Evolutionary conservation across 1,284 basidiomycete genomes (phyloP), one percentile per base, ranked within the genome.

Genomic region (Termitomyces sp.): DNA sequence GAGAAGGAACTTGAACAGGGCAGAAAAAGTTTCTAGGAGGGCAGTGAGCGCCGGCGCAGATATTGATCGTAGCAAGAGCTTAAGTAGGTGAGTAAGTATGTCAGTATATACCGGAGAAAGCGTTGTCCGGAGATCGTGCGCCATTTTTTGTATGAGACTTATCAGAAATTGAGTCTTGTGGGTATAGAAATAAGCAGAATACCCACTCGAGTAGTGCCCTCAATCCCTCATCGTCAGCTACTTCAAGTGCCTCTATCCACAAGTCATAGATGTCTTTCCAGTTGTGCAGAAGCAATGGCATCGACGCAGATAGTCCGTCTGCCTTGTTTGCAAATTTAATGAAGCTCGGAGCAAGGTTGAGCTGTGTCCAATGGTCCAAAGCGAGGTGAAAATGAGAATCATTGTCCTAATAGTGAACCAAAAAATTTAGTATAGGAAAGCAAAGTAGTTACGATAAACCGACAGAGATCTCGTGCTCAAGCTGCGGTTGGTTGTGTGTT

Each of bases 201-300:
- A 76, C 84, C 58, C 65, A 91, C 90, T 91, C 86, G 15, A 92
- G 75, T 28, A 92, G 70, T 26, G 84, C 79, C 55, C 75, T 77
- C 55, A 88, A 62, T 0, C 81, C 86, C 64, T 91, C 88, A 57
- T 88, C 84, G 61, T 90, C 83, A 9, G 85, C 76, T 12, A 62
- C 64, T 40, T 78, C 74, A 36, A 88, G 63, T 0, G 81, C 79
- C 8, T 65, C 70, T 13, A 79, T 61, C 90, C 90, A 92, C 2
- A 83, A 58, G 0, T 76, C 71, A 10, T 84, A 71, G 4, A 94
- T 77, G 13, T 86, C 77, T 52, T 75, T 73, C 79, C 89, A 89
- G 66, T 94, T 89, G 63, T 90, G 88, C 9, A 96, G 73, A 2
- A 93, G 81, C 45, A 94, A 74, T 0, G 92, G 86, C 74, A 95